Conservation (phyloP, 306 rosid genomes). For the Vigna nakashimae region DNA sequence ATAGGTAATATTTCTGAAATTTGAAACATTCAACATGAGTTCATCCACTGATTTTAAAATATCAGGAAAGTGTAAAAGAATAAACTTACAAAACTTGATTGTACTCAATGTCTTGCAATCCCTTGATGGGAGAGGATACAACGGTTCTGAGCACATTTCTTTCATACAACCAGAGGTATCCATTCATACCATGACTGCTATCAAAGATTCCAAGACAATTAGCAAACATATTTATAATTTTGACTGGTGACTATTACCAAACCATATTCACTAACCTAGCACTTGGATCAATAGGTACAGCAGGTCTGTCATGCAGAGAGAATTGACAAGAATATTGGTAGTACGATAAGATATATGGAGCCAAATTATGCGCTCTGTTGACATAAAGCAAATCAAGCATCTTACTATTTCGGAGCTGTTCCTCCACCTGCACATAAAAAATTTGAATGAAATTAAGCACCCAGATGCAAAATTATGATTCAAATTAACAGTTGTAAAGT, state of each 20-base stretch:
- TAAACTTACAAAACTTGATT: slow-evolving; percentile 87
- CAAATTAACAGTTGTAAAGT: slow-evolving; percentile 18
- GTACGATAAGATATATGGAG: slow-evolving; percentile 55
- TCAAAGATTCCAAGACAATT: slow-evolving; percentile 23
- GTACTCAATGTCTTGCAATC: slow-evolving; percentile 64
- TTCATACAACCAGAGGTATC: slow-evolving; percentile 74
- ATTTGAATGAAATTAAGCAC: slow-evolving; percentile 45
- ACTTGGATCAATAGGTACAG: slow-evolving; percentile 52
- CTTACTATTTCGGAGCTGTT: slow-evolving; percentile 70
- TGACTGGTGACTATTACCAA: slow-evolving; percentile 34
- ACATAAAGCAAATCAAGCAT: slow-evolving; percentile 89
- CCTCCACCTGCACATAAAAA: slow-evolving; percentile 76
- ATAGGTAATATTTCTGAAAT: slow-evolving; percentile 78
- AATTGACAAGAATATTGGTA: slow-evolving; percentile 50
- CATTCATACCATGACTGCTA: slow-evolving; percentile 93
- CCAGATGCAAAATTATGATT: slow-evolving; percentile 9
- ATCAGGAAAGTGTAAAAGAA: slow-evolving; percentile 37
- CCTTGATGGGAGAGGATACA: slow-evolving; percentile 77
- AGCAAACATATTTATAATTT: slow-evolving; percentile 29
- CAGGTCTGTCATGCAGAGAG: slow-evolving; percentile 53
- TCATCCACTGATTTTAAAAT: slow-evolving; percentile 32
- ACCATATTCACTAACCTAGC: slow-evolving; percentile 70
- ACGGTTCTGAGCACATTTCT: slow-evolving; percentile 62
- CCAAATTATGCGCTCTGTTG: slow-evolving; percentile 69
- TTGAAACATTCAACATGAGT: slow-evolving; percentile 48